Base-by-base conservation (phyloP, 1,284 basidiomycete genomes). In the Puccinia horiana region DNA sequence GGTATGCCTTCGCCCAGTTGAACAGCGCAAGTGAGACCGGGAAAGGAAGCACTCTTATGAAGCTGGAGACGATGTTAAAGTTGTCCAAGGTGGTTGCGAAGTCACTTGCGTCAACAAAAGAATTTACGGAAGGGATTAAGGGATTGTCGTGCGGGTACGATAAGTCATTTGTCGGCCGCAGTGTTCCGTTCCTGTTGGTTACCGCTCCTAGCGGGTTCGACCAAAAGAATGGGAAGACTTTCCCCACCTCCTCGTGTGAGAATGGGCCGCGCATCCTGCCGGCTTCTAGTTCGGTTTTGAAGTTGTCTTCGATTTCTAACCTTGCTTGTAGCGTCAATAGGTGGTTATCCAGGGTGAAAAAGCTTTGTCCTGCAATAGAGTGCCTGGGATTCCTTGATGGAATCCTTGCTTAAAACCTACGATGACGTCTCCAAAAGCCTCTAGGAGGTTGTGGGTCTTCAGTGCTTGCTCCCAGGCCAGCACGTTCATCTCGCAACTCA, bases 131-230 rank as follows among this genome's bases (percentile, higher is more conserved):
- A 8, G 47, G 69, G 18, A n/a, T 72, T 44, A 18, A 44, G 16
- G 37, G 37, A 26, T 72, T 23, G 35, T 44, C 37, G n/a, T 72
- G 37, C 14, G 69, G 69, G n/a, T 40, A 72, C 3, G 40, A 72
- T 72, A 72, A 49, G 26, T 72, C 23, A 37, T 72, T 37, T 72
- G 44, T 72, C n/a, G 69, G 40, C n/a, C 69, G 26, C n/a, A 44
- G 16, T 44, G 69, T 44, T 40, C 69, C 69, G 37, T 72, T 37
- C 44, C 69, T 37, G 37, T 72, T 72, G 8, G 44, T n/a, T n/a
- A n/a, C n/a, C n/a, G n/a, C n/a, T n/a, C n/a, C n/a, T n/a, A n/a
- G n/a, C n/a, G n/a, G n/a, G n/a, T n/a, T n/a, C n/a, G n/a, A n/a
- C n/a, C n/a, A n/a, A n/a, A n/a, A n/a, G n/a, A n/a, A n/a, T n/a